Base-by-base conservation (phyloP, 2,329 filamentous ascomycete genomes). In the Hypoxylon sp. region DNA sequence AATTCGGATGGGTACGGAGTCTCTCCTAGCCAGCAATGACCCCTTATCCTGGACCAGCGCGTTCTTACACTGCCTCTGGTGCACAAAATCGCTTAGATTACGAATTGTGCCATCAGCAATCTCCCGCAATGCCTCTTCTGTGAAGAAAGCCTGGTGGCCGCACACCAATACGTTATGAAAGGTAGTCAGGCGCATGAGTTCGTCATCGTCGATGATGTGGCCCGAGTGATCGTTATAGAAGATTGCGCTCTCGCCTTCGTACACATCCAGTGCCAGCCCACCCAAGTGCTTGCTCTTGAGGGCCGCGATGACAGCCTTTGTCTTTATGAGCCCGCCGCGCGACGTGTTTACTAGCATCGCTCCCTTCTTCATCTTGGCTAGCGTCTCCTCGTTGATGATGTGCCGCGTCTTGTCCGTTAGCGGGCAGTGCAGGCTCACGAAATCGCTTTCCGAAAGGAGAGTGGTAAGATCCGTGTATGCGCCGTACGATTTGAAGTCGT, bases 81-180 rank as follows among this genome's bases (percentile, higher is more conserved):
- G 66, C n/a, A 72, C 19, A 19, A 85, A 84, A 66, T 86, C 83
- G 29, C 81, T 80, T 2, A 90, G 74, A 75, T 91, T 91, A 62
- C 80, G 78, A 67, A 91, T 73, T 1, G 89, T 91, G 57, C 82
- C 85, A 50, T 86, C 83, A 1, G 89, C 85, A 72, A 92, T 92
- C 78, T 91, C 88, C 6, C 81, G 80, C 53, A 92, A 79, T 0
- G 90, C 90, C 79, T 92, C 89, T 35, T 86, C 80, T 4, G 89
- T 92, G 73, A 92, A 90, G 79, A 92, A 92, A 1, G 88, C 90
- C 80, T 92, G 90, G 72, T 92, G 90, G 0, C 89, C 89, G 69
- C 86, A 89, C 65, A 92, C 80, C 48, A 92, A 77, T 2, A 91
- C 89, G 69, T 92, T 92, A 65, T 85, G 89, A 73, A 92, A 92